Base-by-base conservation (phyloP, 441 rosid genomes). In the Adansonia rubrostipa region DNA sequence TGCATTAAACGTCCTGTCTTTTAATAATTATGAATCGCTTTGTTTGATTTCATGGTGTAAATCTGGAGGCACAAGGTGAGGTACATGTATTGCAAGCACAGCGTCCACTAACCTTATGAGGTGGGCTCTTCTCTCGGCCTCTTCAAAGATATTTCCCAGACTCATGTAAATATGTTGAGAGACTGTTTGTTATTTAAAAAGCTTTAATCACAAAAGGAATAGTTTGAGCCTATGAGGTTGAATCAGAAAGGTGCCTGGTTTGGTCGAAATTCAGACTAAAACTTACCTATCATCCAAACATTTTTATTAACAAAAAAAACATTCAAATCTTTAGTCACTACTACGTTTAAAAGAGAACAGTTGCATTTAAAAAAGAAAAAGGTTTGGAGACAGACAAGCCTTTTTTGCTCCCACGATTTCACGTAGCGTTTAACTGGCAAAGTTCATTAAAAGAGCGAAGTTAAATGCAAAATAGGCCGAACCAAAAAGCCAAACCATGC, bases 341-440 rank as follows among this genome's bases (percentile, higher is more conserved):
- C 15, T 9, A 53, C 4, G 61, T 51, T 28, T 51, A 71, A 51
- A 53, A 15, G 45, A 33, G 47, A 53, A 33, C 48, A n/a, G 42
- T 19, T 3, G 53, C 45, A 42, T 53, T 33, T 15, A 10, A 48
- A 11, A 36, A 13, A 9, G 15, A 33, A 9, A 5, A 9, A 42
- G 13, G 28, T 24, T 73, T 40, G 65, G 76, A 44, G 67, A 73
- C 54, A 47, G 20, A 54, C 63, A 9, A 45, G 45, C 20, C 28
- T 14, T 58, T 22, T 60, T 20, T 48, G 28, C 53, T 58, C 77
- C 56, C 74, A 28, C 44, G 24, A 24, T 28, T 8, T 51, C 8
- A 50, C 60, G 61, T 70, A 60, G 15, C 5, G 2, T 28, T 71
- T 71, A n/a, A 33, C n/a, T 54, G 47, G 58, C 22, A 3, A 20